Conservation (phyloP, 1,284 basidiomycete species). For the Exobasidium cylindrosporum region DNA sequence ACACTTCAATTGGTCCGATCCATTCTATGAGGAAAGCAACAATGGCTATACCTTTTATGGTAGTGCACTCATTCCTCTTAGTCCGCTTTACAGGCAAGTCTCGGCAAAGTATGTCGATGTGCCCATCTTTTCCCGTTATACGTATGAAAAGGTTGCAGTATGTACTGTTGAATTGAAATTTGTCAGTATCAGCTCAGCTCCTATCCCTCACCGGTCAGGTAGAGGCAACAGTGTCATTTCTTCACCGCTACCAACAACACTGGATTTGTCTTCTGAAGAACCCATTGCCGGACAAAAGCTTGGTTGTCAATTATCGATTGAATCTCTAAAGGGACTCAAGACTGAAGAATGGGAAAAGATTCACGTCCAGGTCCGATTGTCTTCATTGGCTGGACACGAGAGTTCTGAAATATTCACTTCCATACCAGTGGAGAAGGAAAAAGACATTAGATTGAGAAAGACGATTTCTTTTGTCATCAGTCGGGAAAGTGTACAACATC, state of each 20-base stretch:
- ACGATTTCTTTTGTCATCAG: constrained; percentile 42
- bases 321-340: constrained; percentile 31
- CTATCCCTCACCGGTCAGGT: too few species aligned
- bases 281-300: constrained; percentile 38
- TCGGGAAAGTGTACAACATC: constrained; percentile 27
- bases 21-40: constrained; percentile 73
- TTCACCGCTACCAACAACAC: constrained; percentile 14
- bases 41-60: constrained; percentile 67
- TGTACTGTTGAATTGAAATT: constrained; percentile 43
- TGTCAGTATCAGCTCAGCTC: constrained; percentile 28
- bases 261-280: constrained; percentile 16
- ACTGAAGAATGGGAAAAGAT: constrained; percentile 26
- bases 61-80: constrained; percentile 73
- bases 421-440: constrained; percentile 29
- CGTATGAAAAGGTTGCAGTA: constrained; percentile 21
- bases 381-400: constrained; percentile 34
- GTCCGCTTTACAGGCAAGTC: constrained; percentile 70
- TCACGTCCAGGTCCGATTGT: constrained; percentile 42
- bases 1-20: constrained; percentile 87
- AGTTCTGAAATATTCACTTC: constrained; percentile 36
- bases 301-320: constrained; percentile 39
- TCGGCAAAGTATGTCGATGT: constrained; percentile 31
- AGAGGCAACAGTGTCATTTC: constrained; percentile 18
- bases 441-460: constrained; percentile 27
- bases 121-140: constrained; percentile 33